Conservation (phyloP, 2,329 filamentous ascomycete genomes). For the Myriosclerotinia curreyana region DNA sequence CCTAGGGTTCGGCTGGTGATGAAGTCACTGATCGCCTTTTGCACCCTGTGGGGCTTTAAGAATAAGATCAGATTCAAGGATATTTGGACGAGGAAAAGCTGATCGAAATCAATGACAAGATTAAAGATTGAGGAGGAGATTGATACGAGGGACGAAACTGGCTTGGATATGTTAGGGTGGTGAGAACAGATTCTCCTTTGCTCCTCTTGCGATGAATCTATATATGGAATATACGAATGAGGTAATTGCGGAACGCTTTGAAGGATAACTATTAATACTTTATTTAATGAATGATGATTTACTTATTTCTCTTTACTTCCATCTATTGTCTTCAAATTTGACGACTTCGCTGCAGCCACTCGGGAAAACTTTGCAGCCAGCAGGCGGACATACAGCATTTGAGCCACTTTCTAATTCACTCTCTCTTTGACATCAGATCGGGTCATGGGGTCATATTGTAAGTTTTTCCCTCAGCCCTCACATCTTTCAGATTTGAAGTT, state of each 20-base stretch:
- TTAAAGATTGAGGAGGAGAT: background rate
- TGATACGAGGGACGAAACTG: background rate
- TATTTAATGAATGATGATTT: constrained; percentile 4
- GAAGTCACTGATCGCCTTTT: background rate
- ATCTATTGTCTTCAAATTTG: background rate
- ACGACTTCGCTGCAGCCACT: background rate
- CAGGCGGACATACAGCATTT: fast-evolving
- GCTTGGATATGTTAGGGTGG: background rate
- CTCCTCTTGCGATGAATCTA: background rate
- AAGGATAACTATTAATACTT: background rate
- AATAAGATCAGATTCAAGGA: background rate
- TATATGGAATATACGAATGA: background rate
- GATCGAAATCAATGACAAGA: background rate
- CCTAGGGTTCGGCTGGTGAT: background rate
- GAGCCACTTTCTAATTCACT: background rate
- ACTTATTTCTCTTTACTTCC: background rate
- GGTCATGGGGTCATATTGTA: background rate
- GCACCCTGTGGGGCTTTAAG: background rate
- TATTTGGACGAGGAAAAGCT: too few relatives aligned
- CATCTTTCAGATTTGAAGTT: background rate
- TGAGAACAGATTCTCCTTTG: background rate
- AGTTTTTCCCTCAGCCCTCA: background rate
- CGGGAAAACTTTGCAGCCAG: background rate
- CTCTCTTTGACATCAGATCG: background rate
- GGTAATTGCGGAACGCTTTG: background rate